Conservation (phyloP, 2,329 filamentous ascomycete genomes). For the Colletotrichum siamense region DNA sequence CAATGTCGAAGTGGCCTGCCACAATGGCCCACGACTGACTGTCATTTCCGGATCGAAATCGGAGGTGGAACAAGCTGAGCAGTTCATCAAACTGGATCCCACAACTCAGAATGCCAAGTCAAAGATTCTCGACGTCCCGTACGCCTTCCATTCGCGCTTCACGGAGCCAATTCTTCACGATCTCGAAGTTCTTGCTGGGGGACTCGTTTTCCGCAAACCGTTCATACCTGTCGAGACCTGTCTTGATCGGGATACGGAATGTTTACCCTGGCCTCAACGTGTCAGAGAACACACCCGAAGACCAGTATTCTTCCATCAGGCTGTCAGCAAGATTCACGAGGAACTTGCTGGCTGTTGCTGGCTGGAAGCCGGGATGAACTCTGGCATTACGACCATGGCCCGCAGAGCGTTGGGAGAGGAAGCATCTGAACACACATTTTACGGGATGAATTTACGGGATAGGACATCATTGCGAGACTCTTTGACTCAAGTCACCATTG, state of each 20-base stretch:
- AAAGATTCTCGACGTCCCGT: slow-evolving; percentile 48
- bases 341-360: slow-evolving; percentile 32
- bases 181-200: slow-evolving; percentile 29
- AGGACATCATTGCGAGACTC: not conserved
- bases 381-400: slow-evolving; percentile 39
- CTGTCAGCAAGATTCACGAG: slow-evolving; percentile 40
- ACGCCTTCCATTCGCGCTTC: slow-evolving; percentile 52
- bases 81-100: not conserved
- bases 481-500: not conserved
- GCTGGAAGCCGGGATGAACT: slow-evolving; percentile 48
- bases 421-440: not conserved
- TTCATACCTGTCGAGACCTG: not conserved
- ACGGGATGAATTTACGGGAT: not conserved
- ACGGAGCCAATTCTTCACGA: slow-evolving; percentile 37
- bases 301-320: slow-evolving; percentile 51
- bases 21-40: slow-evolving; percentile 46
- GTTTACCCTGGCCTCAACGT: not conserved
- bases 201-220: not conserved
- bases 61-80: slow-evolving; percentile 31
- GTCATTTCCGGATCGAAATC: slow-evolving; percentile 42
- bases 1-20: slow-evolving; percentile 47
- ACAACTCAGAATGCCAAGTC: not conserved
- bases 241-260: not conserved
- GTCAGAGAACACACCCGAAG: slow-evolving; percentile 43
- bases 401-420: slow-evolving; percentile 24